Evolutionary conservation across 1,139 yeast species (phyloP).

Genomic region (Suhomyces wounanorum): DNA sequence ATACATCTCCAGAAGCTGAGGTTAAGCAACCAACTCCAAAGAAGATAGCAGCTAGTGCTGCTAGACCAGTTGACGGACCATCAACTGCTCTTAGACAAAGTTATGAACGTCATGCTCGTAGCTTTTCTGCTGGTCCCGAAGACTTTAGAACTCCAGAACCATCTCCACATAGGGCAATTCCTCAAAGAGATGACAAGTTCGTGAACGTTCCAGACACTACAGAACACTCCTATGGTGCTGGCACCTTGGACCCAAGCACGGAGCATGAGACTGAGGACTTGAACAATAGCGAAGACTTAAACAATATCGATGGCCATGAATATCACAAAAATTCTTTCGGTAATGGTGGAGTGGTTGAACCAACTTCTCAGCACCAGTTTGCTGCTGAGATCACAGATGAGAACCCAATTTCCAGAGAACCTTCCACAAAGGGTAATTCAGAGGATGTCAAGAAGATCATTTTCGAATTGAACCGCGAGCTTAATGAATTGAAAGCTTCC

Average conservation of each 20-base stretch:
- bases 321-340: slow-evolving; percentile 1
- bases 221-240: slow-evolving; percentile 8
- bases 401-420: slow-evolving; percentile 4
- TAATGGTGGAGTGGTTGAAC: not conserved
- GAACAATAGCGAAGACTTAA: not conserved
- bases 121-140: slow-evolving; percentile 45
- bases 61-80: slow-evolving; percentile 15
- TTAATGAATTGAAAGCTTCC: slow-evolving; percentile 45
- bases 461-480: slow-evolving; percentile 48
- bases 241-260: slow-evolving; percentile 3
- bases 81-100: slow-evolving; percentile 20
- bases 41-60: slow-evolving; percentile 19
- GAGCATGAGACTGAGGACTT: not conserved
- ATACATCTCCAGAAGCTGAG: slow-evolving; percentile 13
- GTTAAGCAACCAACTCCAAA: slow-evolving; percentile 4
- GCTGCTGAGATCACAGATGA: not conserved
- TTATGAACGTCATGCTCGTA: slow-evolving; percentile 40
- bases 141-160: slow-evolving; percentile 47
- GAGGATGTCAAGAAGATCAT: slow-evolving; percentile 39
- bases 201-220: slow-evolving; percentile 12
- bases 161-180: slow-evolving; percentile 27
- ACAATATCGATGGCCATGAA: slow-evolving; percentile 3
- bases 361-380: not conserved
- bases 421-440: slow-evolving; percentile 4
- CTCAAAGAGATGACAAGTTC: slow-evolving; percentile 8